phyloP scores from a whole-genome alignment of 441 rosid species.

The Syzygium syzygioides region DNA sequence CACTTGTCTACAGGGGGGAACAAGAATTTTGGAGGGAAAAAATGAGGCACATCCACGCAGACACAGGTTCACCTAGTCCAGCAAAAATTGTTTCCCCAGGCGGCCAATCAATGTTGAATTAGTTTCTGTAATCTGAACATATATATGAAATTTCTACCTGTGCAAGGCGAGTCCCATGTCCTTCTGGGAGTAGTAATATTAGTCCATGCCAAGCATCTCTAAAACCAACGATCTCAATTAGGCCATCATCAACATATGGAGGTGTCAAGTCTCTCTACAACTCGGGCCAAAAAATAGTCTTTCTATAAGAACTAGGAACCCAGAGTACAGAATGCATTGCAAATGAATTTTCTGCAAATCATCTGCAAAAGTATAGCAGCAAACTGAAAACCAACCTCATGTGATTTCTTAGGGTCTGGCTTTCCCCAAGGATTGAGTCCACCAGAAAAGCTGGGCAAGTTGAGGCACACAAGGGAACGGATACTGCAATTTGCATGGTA shows the following conservation, averaged over 20 bases:
- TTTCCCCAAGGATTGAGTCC: conserved; percentile 93
- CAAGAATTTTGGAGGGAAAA: neutral
- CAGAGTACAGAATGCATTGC: neutral
- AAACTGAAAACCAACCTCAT: conserved; percentile 39
- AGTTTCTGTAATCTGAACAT: neutral
- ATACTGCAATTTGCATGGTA: conserved; percentile 37
- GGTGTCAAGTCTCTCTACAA: conserved; percentile 79
- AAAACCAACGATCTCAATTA: conserved; percentile 86
- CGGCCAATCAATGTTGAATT: neutral
- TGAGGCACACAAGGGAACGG: conserved; percentile 88
- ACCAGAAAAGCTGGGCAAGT: conserved; percentile 95
- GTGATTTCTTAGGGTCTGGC: conserved; percentile 50
- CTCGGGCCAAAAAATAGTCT: neutral
- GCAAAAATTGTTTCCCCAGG: neutral
- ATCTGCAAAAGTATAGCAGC: neutral
- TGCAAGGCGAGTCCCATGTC: conserved; percentile 94
- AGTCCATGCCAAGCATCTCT: conserved; percentile 99
- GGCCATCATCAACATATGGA: conserved; percentile 87
- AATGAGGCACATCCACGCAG: neutral
- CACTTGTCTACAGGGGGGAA: conserved; percentile 40
- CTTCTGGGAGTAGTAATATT: conserved; percentile 74
- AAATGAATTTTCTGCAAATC: neutral
- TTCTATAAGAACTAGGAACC: neutral
- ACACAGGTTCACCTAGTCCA: neutral
- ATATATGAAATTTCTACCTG: conserved; percentile 41